Evolutionary conservation across 164 flowering plant genomes (phyloP).

Genomic region (Brasenia schreberi): DNA sequence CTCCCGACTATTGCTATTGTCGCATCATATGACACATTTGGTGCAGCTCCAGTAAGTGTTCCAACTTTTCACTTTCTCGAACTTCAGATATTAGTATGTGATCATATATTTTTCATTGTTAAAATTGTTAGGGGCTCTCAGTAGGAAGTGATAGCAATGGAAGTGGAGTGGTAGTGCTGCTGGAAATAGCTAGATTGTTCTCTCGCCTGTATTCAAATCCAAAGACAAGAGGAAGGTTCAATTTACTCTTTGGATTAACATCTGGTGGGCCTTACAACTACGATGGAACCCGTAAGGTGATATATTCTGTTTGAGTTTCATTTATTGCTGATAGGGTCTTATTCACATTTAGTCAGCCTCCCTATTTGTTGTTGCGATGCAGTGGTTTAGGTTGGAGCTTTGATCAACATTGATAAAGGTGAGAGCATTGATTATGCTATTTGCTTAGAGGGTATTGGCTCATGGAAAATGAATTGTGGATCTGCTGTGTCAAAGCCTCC

Average conservation of each 20-base stretch:
- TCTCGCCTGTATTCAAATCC: constrained; percentile 86
- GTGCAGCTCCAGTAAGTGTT: constrained; percentile 82
- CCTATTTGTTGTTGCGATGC: constrained; percentile 1
- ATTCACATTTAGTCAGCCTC: neutral
- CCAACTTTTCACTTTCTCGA: neutral
- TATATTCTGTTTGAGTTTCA: neutral
- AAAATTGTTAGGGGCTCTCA: constrained; percentile 52
- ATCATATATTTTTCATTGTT: neutral
- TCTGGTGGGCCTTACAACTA: constrained; percentile 99
- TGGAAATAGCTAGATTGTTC: constrained; percentile 88
- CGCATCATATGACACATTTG: constrained; percentile 97
- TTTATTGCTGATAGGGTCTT: neutral
- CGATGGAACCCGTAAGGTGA: constrained; percentile 91
- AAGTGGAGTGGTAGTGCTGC: constrained; percentile 90
- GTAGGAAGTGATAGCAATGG: constrained; percentile 98
- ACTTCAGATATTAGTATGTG: too few relatives aligned
- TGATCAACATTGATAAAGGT: too few relatives aligned
- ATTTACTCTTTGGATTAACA: constrained; percentile 82
- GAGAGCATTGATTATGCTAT: constrained; percentile 96
- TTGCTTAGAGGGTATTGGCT: constrained; percentile 92
- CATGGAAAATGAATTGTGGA: constrained; percentile 54
- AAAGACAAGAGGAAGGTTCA: constrained; percentile 90
- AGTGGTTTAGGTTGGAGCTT: neutral
- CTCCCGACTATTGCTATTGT: constrained; percentile 99
- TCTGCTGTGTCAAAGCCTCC: constrained; percentile 99